These are phyloP conservation scores for Lentinula lateritia DNA, from an alignment of 768 basidiomycete species.

Conservation along the genomic window DNA sequence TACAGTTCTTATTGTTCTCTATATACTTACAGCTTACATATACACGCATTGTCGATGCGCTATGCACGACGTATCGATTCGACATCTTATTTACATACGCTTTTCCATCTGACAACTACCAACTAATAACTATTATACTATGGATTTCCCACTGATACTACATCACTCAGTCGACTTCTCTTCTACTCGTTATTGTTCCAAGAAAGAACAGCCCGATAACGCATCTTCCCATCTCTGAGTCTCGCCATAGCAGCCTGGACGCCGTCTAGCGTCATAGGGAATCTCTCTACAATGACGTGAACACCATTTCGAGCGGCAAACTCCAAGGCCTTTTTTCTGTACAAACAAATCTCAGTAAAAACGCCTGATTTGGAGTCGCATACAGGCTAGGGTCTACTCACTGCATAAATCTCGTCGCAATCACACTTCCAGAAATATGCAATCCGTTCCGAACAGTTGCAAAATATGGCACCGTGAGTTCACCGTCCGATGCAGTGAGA, in stretches of 20 bases:
- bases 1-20: too few relatives aligned
- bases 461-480: slow-evolving; percentile 18
- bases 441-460: slow-evolving; percentile 12
- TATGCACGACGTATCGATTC: too few relatives aligned
- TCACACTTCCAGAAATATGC: slow-evolving; percentile 5
- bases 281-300: slow-evolving; percentile 20
- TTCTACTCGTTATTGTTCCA: neutral
- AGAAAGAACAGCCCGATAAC: slow-evolving; percentile 25
- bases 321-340: slow-evolving; percentile 20
- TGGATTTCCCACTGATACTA: neutral
- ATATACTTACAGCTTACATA: too few relatives aligned
- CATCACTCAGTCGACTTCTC: neutral
- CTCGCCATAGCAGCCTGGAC: slow-evolving; percentile 21
- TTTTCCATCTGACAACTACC: too few relatives aligned
- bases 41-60: too few relatives aligned
- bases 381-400: neutral
- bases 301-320: slow-evolving; percentile 24
- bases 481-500: slow-evolving; percentile 16
- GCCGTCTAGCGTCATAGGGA: slow-evolving; percentile 22
- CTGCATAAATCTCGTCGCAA: slow-evolving; percentile 4
- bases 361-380: neutral
- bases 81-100: too few relatives aligned
- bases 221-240: slow-evolving; percentile 19
- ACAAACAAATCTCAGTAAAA: neutral
- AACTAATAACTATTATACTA: too few relatives aligned